Evolutionary conservation across 2,329 filamentous ascomycete species (phyloP), one percentile per base, ranked within the genome.

Genomic region (Phaeosphaeria sp.): DNA sequence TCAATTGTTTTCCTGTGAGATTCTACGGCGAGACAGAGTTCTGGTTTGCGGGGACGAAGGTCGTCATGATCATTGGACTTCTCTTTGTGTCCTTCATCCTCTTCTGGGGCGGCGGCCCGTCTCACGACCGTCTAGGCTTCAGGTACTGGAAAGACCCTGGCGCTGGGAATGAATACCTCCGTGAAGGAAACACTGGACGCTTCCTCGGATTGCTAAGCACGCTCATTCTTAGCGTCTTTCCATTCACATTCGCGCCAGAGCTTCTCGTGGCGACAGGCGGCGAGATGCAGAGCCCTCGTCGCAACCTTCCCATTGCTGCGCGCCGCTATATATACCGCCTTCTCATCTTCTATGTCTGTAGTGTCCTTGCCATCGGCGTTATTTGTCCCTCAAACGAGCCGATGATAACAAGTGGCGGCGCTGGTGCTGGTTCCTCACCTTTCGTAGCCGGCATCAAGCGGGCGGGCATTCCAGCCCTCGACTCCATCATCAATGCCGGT

Each of bases 401-500:
- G 0, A 58, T 27, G 4, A 78, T 89, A 36, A 84, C 83, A 15
- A 75, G 78, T 17, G 85, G 85, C 20, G 83, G 81, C 22, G 77
- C 79, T 5, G 84, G 83, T 48, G 85, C 85, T 1, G 83, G 81
- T 7, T 83, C 84, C 0, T 82, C 80, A 0, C 79, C 81, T 0
- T 84, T 82, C 60, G 82, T 83, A 6, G 75, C 83, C 17, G 82
- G 79, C 23, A 82, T 83, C 64, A 79, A 80, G 55, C 77, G 81
- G 54, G 81, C 72, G n/a, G 81, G 82, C 3, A 83, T 85, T 57
- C 77, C 79, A 1, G 84, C 82, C 1, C 82, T 91, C 1, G 85
- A 89, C 65, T 85, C 85, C 59, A 82, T 90, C 64, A 88, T 91
- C 78, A 91, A 91, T 69, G 88, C 83, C 33, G 87, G 85, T 20